These are phyloP conservation scores for Penicillium salamii DNA, from an alignment of 495 filamentous ascomycete genomes.

Conservation along the genomic window DNA sequence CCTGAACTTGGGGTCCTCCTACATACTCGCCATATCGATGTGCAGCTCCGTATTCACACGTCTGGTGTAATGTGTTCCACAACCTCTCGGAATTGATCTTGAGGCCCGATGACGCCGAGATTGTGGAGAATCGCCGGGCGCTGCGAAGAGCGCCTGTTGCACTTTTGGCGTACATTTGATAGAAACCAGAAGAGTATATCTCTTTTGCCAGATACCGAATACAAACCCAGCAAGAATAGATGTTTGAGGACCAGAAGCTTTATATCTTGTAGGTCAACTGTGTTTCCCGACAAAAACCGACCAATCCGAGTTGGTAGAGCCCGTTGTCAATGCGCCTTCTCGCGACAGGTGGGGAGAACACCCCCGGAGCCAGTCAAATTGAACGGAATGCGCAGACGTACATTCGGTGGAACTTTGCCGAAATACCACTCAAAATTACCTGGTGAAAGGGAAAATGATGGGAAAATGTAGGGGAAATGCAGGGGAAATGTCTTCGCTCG, in stretches of 20 bases:
- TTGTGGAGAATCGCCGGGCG: conserved; percentile 16
- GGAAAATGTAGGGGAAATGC: neutral
- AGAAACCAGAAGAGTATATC: no score
- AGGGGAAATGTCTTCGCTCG: no score
- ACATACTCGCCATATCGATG: conserved; percentile 35
- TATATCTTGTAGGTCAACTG: no score
- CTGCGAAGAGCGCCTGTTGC: conserved; percentile 10
- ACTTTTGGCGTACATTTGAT: conserved; percentile 7
- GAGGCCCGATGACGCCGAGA: conserved; percentile 21
- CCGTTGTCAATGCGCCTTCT: conserved; percentile 18
- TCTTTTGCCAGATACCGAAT: no score
- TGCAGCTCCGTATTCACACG: conserved; percentile 33
- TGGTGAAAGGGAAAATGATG: neutral
- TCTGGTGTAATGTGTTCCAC: conserved; percentile 34
- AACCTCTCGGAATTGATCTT: conserved; percentile 31
- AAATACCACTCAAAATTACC: no score
- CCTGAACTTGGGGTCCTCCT: neutral
- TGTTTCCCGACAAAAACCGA: no score
- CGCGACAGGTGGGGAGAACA: conserved; percentile 4
- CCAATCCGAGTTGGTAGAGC: neutral
- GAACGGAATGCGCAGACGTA: no score
- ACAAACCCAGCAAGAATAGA: no score
- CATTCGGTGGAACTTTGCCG: no score
- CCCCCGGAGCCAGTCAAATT: neutral
- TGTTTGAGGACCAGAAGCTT: neutral